Percentiles rank a stretch among this genome's conserved stretches.
Evolutionary conservation across 495 filamentous ascomycete genomes (phyloP).

Genomic region (Achaetomiella virescens): DNA sequence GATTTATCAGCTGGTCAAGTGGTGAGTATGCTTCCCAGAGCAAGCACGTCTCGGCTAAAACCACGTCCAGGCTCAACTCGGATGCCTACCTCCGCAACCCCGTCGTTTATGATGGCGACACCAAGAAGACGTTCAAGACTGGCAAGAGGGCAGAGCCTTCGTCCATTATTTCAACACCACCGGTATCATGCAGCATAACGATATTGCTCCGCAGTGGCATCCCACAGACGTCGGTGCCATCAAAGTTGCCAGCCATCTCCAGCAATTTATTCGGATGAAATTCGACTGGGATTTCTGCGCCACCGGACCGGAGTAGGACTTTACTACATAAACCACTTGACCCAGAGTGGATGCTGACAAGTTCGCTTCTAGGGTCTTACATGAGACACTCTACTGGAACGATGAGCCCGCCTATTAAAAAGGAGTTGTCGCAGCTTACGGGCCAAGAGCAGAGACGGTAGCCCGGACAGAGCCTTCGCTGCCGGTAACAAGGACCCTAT

Average conservation of each 20-base stretch:
- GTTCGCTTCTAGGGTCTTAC: conserved; percentile 41
- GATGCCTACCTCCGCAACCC: conserved; percentile 39
- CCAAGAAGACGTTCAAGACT: conserved; percentile 33
- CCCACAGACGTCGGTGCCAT: conserved; percentile 63
- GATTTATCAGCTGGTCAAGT: conserved; percentile 48
- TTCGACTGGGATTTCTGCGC: conserved; percentile 58
- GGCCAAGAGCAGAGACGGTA: no score
- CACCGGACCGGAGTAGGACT: conserved; percentile 50
- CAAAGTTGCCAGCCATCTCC: conserved; percentile 60
- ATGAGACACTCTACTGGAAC: conserved; percentile 59
- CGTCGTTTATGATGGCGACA: conserved; percentile 38
- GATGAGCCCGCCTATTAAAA: conserved; percentile 44
- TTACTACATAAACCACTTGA: not conserved
- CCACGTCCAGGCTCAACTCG: conserved; percentile 41
- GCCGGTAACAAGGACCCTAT: no score
- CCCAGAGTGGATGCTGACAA: not conserved
- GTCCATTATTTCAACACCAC: conserved; percentile 65
- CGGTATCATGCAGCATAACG: conserved; percentile 64
- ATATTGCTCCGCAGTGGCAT: conserved; percentile 58
- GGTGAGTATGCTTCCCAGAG: conserved; percentile 10
- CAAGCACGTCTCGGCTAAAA: not conserved
- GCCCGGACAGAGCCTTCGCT: no score
- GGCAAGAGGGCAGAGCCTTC: conserved; percentile 36
- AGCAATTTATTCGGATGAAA: conserved; percentile 46
- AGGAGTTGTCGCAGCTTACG: no score